Evolutionary conservation across 139 green algal species (phyloP), one percentile per base, ranked within the genome.

Genomic region (Dunaliella sp.): DNA sequence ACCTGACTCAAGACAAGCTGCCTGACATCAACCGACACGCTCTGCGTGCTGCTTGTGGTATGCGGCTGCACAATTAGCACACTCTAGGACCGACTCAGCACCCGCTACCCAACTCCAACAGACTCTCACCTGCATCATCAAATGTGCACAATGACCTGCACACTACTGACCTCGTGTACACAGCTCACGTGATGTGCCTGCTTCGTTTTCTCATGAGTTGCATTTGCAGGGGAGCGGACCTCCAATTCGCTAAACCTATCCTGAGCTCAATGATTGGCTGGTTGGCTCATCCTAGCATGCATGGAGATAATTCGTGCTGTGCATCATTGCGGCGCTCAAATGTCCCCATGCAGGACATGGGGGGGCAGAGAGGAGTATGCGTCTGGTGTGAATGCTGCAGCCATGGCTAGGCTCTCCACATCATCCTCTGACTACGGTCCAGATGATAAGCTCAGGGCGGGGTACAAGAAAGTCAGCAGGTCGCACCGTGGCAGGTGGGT

Each of bases 401-500:
- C 48, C 48, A 65, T 65, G 16, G 48, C 48, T 16, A 65, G 48
- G 48, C 48, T 65, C 16, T 65, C 48, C 48, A 65, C 48, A 26
- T 65, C 48, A 7, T 65, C 48, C 7, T 65, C 48, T 65, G 48
- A 65, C 48, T 65, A 65, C 48, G 48, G 48, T 16, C 48, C 48
- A 65, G 48, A 65, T 65, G 48, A 65, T 16, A 65, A 65, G 48
- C 48, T 65, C 48, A 65, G 48, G 48, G 48, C 48, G 7, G 48
- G 48, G 48, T 88, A 82, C 30, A 65, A 80, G 2, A 36, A 73
- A 58, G 3, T 88, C 0, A 79, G 59, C 32, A 37, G 79, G 22
- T 30, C 84, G 0, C 85, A 88, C 22, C 65, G 85, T 30, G 72
- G 48, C 48, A 85, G 85, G 85, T 88, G n/a, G 16, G 85, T n/a